These are phyloP conservation scores for Candida sanyiensis DNA, from an alignment of 805 yeast species.

Conservation along the genomic window DNA sequence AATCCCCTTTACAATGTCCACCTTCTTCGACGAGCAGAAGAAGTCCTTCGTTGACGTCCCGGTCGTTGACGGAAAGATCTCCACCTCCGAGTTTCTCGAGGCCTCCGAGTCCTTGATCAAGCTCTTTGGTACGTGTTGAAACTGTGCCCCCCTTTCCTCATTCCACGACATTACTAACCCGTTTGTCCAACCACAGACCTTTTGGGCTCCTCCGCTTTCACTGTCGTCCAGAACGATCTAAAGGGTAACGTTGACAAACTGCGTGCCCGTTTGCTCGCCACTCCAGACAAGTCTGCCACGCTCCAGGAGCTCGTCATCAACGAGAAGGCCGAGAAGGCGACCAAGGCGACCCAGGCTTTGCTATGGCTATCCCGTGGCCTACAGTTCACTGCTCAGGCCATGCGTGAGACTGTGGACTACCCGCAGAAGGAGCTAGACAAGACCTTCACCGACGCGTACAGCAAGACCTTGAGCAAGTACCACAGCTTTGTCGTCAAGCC, in stretches of 20 bases:
- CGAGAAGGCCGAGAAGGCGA: conserved; percentile 58
- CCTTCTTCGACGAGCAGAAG: conserved; percentile 77
- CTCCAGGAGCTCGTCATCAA: conserved; percentile 71
- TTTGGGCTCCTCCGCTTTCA: conserved; percentile 78
- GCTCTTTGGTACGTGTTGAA: conserved; percentile 51
- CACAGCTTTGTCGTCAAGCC: conserved; percentile 82
- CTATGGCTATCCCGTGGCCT: conserved; percentile 84
- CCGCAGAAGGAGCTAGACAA: conserved; percentile 59
- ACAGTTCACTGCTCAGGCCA: conserved; percentile 85
- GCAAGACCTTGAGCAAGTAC: conserved; percentile 71
- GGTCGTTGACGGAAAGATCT: conserved; percentile 53
- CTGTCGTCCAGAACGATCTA: conserved; percentile 83
- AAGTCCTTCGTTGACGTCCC: conserved; percentile 73
- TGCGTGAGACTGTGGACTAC: conserved; percentile 69
- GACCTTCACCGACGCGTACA: conserved; percentile 81
- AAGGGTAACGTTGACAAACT: conserved; percentile 79
- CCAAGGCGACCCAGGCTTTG: conserved; percentile 85
- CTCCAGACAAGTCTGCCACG: conserved; percentile 60
- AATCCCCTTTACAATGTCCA: conserved; percentile 42
- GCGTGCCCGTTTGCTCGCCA: conserved; percentile 55
- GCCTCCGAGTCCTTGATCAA: conserved; percentile 82
- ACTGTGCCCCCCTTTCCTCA: background rate
- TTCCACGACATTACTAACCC: background rate
- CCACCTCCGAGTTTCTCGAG: conserved; percentile 71
- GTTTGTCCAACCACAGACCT: conserved; percentile 40